Evolutionary conservation across 2,329 filamentous ascomycete genomes (phyloP).

Genomic region (Penicillium sp.): DNA sequence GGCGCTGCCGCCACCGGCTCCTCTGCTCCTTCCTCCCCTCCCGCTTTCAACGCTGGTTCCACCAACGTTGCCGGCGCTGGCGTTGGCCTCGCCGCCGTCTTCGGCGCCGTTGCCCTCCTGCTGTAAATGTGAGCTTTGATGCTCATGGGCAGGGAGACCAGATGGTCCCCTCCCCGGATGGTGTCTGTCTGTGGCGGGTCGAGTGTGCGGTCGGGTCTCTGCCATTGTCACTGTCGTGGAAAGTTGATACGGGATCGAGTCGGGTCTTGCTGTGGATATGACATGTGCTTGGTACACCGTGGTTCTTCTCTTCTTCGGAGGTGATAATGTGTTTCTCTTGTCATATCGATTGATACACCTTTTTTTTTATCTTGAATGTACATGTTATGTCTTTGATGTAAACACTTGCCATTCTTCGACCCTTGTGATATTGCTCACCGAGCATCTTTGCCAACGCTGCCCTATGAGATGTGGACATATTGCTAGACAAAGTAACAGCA

Average conservation of each 20-base stretch:
- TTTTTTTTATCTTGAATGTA: conserved; percentile 11
- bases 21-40: conserved; percentile 15
- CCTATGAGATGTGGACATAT: too few species aligned
- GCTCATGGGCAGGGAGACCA: conserved; percentile 1
- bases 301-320: background rate
- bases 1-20: conserved; percentile 10
- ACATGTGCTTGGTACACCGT: too few species aligned
- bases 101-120: conserved; percentile 46
- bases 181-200: background rate
- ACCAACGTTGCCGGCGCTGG: conserved; percentile 45
- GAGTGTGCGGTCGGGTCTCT: background rate
- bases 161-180: conserved; percentile 1
- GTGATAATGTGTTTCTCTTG: conserved; percentile 3
- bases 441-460: too few species aligned
- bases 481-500: too few species aligned
- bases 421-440: too few species aligned
- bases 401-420: too few species aligned
- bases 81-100: conserved; percentile 48
- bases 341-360: conserved; percentile 1
- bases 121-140: conserved; percentile 31
- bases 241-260: too few species aligned
- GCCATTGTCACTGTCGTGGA: too few species aligned
- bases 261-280: too few species aligned
- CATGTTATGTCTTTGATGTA: conserved; percentile 11
- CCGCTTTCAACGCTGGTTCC: conserved; percentile 46